Base-by-base conservation (phyloP, 2,329 filamentous ascomycete genomes). In the Calonectria leucothoes region DNA sequence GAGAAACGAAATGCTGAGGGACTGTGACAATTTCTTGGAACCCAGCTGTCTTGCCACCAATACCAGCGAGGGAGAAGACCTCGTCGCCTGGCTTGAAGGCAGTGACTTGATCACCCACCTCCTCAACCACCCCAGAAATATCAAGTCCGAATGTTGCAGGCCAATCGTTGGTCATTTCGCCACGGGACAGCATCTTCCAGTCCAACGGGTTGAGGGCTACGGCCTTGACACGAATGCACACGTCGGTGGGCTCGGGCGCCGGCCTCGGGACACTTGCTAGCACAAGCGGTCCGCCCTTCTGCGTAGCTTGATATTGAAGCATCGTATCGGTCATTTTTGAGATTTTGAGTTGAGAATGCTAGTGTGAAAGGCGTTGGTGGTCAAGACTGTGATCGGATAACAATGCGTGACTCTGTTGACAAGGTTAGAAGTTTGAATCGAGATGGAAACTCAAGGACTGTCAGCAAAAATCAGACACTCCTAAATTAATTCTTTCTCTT, bases 11-110 rank as follows among this genome's bases (percentile, higher is more conserved):
- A 64, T 77, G 72, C 66, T 77, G 69, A 35, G 75, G 75, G 51
- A 79, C 75, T 23, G 75, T 77, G 8, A 70, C 75, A 14, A 77
- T 45, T 29, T 75, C 76, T 33, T 78, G 76, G 72, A 78, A 78
- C 25, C 70, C 74, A 12, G 76, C 76, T 0, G 70, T 37, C 52
- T 71, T 76, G n/a, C 74, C 76, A 4, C 76, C 75, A 42, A 78
- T 75, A 14, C 75, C 77, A 27, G 72, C 72, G 17, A 77, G 68
- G 17, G 66, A 70, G 55, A 79, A 74, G 20, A 89, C 87, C 55
- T 87, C 82, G 74, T 88, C 87, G 17, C 87, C 87, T 0, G 77
- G 71, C 33, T 72, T 55, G 45, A 80, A 79, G 23, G 51, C 67
- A 1, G 68, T 69, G 17, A 80, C 77, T 6, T 71, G 70, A 1